These are phyloP conservation scores for Collybia sordida DNA, from an alignment of 768 basidiomycete genomes.

Conservation along the genomic window DNA sequence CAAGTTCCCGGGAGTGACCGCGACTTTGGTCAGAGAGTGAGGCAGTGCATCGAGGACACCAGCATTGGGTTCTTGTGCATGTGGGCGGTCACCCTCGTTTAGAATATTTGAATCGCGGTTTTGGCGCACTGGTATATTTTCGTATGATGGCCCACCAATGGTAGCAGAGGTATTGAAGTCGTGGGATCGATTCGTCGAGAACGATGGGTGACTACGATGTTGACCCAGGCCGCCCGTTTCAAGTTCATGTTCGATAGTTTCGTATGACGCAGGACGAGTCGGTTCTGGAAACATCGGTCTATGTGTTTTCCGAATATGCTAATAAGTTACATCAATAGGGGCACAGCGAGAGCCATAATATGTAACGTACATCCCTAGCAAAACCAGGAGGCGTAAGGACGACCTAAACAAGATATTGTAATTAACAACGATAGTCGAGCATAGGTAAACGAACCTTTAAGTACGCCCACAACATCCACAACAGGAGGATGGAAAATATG, in stretches of 20 bases:
- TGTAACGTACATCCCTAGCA: constrained; percentile 58
- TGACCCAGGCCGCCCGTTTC: not conserved
- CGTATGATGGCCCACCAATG: constrained; percentile 44
- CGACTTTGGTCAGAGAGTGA: not conserved
- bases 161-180: constrained; percentile 22
- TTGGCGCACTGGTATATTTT: constrained; percentile 25
- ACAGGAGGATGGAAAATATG: constrained; percentile 58
- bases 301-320: constrained; percentile 26
- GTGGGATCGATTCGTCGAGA: not conserved
- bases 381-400: constrained; percentile 67
- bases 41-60: constrained; percentile 14
- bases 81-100: not conserved
- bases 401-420: constrained; percentile 40
- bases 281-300: constrained; percentile 24
- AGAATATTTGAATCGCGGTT: not conserved
- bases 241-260: constrained; percentile 1
- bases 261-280: not conserved
- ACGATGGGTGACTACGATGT: not conserved
- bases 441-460: constrained; percentile 49
- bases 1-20: not conserved
- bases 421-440: not conserved
- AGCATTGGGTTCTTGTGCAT: constrained; percentile 3
- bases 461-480: constrained; percentile 84
- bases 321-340: no score
- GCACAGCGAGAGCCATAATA: not conserved